phyloP scores from a whole-genome alignment of 2,329 filamentous ascomycete species.

The Ophiostoma fasciatum region DNA sequence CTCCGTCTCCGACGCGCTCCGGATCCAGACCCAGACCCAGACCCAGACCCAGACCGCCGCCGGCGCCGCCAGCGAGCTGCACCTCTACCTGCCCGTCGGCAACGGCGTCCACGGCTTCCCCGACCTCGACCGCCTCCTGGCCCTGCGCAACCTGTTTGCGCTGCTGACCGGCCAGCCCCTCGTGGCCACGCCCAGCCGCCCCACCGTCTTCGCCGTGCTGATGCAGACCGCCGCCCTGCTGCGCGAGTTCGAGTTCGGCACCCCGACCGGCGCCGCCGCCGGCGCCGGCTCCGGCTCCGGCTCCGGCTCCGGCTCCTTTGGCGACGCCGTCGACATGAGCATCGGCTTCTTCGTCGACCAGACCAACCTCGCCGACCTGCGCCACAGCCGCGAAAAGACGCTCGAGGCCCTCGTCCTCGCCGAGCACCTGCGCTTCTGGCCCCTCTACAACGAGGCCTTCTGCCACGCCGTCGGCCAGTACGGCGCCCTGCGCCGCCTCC shows the following conservation, averaged over 20 bases:
- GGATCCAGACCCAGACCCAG: too few relatives aligned
- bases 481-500: constrained; percentile 50
- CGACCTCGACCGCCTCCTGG: constrained; percentile 40
- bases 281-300: too few relatives aligned
- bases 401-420: constrained; percentile 80
- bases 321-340: constrained; percentile 44
- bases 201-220: constrained; percentile 39
- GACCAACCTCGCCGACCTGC: constrained; percentile 61
- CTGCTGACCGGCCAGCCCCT: constrained; percentile 49
- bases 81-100: constrained; percentile 38
- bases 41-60: constrained; percentile 22
- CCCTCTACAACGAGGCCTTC: constrained; percentile 83
- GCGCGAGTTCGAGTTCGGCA: constrained; percentile 43
- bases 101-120: constrained; percentile 17
- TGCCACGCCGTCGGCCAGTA: constrained; percentile 84
- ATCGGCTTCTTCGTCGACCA: constrained; percentile 68
- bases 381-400: constrained; percentile 72
- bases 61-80: constrained; percentile 26
- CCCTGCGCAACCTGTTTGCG: constrained; percentile 50
- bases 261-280: constrained; percentile 35
- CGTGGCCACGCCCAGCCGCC: constrained; percentile 38
- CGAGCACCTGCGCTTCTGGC: constrained; percentile 68
- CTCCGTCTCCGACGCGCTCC: constrained; percentile 32
- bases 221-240: constrained; percentile 38
- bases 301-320: constrained; percentile 45